Percentiles rank a stretch among this genome's conserved stretches.
phyloP scores from a whole-genome alignment of 2,329 filamentous ascomycete species.

The Aspergillus sojae region DNA sequence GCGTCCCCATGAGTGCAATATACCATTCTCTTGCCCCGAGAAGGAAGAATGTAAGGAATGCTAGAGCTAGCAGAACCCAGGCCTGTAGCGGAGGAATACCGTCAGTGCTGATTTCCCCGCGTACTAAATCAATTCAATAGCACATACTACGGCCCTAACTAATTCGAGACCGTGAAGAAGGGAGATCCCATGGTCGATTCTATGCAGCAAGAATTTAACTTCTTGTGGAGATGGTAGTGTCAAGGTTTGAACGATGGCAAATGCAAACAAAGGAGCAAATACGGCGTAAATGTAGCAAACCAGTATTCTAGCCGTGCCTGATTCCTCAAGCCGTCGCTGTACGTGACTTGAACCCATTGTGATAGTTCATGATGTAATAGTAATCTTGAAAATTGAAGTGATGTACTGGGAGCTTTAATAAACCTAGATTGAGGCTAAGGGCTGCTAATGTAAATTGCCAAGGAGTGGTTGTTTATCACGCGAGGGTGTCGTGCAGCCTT shows the following conservation, averaged over 20 bases:
- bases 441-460: background rate
- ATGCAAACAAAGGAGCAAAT: background rate
- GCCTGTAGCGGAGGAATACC: background rate
- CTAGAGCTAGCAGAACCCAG: background rate
- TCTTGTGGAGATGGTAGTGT: background rate
- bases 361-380: background rate
- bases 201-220: background rate
- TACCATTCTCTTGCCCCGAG: background rate
- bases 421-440: background rate
- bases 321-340: too few species aligned
- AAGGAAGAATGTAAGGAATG: background rate
- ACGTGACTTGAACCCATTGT: background rate
- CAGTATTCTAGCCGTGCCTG: background rate
- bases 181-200: background rate
- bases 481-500: background rate
- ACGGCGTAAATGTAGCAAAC: background rate
- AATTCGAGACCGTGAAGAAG: background rate
- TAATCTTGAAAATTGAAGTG: background rate
- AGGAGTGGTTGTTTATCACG: background rate
- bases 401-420: background rate
- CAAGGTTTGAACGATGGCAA: background rate
- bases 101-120: background rate
- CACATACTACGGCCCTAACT: background rate
- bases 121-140: background rate
- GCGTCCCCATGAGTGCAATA: background rate